phyloP scores from a whole-genome alignment of 345 rosid species.

The Physaria fendleri region DNA sequence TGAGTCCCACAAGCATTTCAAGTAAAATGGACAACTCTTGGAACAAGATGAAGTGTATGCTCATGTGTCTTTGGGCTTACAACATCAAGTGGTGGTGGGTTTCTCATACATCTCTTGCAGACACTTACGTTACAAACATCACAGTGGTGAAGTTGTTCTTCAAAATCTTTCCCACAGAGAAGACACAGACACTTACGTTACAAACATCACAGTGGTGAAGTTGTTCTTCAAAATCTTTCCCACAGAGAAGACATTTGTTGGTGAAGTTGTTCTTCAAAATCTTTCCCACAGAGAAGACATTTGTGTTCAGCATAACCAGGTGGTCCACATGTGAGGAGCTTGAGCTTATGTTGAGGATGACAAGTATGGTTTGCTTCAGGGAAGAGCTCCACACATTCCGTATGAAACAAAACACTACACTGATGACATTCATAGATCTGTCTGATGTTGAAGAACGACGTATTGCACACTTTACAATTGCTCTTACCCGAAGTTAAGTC shows the following conservation, averaged over 20 bases:
- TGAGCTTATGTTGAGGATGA: background rate
- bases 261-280: background rate
- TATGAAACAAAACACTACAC: background rate
- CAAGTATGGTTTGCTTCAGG: background rate
- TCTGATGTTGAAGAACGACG: too few species aligned
- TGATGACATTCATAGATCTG: background rate
- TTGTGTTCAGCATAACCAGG: background rate
- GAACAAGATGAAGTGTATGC: background rate
- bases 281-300: background rate
- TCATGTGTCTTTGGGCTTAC: background rate
- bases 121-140: background rate
- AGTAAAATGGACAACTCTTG: background rate
- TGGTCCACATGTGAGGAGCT: background rate
- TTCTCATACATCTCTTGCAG: background rate
- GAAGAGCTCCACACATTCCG: background rate
- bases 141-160: background rate
- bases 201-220: background rate
- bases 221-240: too few species aligned
- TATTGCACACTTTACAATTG: background rate
- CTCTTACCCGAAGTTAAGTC: background rate
- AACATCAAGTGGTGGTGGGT: background rate
- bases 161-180: too few species aligned
- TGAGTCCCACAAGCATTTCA: background rate
- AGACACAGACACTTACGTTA: background rate
- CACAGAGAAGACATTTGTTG: too few species aligned